These are phyloP conservation scores for Geoglossum glabrum DNA, from an alignment of 495 filamentous ascomycete genomes.

Conservation along the genomic window DNA sequence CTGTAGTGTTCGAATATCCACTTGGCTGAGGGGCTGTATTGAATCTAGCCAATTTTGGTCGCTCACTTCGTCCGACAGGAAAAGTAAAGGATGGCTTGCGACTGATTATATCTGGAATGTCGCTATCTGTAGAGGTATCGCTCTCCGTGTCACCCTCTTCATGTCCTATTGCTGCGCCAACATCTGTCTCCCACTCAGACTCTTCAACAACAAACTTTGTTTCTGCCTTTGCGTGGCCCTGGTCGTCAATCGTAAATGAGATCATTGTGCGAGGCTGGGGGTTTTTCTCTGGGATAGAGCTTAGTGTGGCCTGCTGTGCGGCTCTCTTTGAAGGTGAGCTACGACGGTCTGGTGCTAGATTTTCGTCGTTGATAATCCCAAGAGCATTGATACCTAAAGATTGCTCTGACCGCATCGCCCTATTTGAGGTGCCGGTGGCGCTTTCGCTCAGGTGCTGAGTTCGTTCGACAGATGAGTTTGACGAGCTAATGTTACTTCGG, in stretches of 20 bases:
- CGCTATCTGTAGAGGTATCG: slow-evolving; percentile 42
- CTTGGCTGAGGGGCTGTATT: slow-evolving; percentile 35
- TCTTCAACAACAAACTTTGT: slow-evolving; percentile 35
- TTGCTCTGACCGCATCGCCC: slow-evolving; percentile 14
- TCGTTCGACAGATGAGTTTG: not conserved
- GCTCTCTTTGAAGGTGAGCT: slow-evolving; percentile 26
- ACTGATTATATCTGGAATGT: slow-evolving; percentile 44
- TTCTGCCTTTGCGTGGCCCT: slow-evolving; percentile 51
- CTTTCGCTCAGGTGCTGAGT: slow-evolving; percentile 32
- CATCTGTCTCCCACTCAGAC: slow-evolving; percentile 22
- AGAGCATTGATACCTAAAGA: not conserved
- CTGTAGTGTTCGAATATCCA: slow-evolving; percentile 27
- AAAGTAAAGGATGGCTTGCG: slow-evolving; percentile 40
- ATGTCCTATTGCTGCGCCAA: slow-evolving; percentile 17
- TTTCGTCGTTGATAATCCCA: slow-evolving; percentile 6
- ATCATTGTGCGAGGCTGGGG: slow-evolving; percentile 33
- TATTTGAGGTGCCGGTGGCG: not conserved
- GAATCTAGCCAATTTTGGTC: slow-evolving; percentile 28
- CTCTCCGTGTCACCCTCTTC: slow-evolving; percentile 24
- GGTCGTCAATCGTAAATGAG: slow-evolving; percentile 49
- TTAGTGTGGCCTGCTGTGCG: slow-evolving; percentile 3
- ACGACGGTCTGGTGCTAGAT: slow-evolving; percentile 21
- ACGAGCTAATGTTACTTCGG: not conserved
- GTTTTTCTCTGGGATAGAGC: not conserved
- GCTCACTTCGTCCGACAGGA: slow-evolving; percentile 25